Conservation (phyloP, 2,329 filamentous ascomycete species). For the Hypomyces perniciosus region DNA sequence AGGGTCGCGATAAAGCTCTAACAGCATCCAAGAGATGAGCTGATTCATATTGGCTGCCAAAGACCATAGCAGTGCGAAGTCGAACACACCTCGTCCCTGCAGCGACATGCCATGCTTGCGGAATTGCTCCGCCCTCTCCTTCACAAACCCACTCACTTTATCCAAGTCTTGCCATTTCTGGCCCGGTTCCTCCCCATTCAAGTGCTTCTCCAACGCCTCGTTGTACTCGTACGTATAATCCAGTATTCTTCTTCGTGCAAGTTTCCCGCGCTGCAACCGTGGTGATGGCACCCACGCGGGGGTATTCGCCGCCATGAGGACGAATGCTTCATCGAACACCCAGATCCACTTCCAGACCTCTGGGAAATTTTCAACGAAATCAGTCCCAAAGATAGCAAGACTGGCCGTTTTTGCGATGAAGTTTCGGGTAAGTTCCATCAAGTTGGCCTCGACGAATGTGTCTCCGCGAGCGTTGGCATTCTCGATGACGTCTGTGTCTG, state of each 20-base stretch:
- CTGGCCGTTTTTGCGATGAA: constrained; percentile 32
- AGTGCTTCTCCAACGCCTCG: constrained; percentile 29
- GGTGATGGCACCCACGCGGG: constrained; percentile 30
- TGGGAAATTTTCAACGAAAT: constrained; percentile 36
- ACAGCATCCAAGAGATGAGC: constrained; percentile 36
- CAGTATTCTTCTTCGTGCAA: constrained; percentile 24
- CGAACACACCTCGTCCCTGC: constrained; percentile 27
- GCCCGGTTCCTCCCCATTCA: constrained; percentile 26
- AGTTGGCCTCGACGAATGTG: constrained; percentile 27
- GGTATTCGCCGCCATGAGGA: constrained; percentile 24
- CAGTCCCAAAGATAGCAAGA: constrained; percentile 32
- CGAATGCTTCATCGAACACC: constrained; percentile 31
- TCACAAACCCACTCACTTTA: constrained; percentile 29
- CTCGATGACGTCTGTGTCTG: constrained; percentile 27
- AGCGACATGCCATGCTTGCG: constrained; percentile 25
- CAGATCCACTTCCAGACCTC: constrained; percentile 34
- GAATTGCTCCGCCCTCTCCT: constrained; percentile 24
- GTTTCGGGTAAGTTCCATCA: constrained; percentile 29
- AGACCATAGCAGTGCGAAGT: constrained; percentile 33
- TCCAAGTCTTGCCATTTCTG: constrained; percentile 32
- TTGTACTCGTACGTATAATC: constrained; percentile 28
- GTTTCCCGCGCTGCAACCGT: constrained; percentile 26
- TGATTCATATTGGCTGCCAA: constrained; percentile 34
- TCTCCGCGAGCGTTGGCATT: constrained; percentile 18
- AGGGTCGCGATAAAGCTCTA: constrained; percentile 34